These are phyloP conservation scores for Chaetomium fimeti DNA, from an alignment of 495 filamentous ascomycete species.

Conservation along the genomic window DNA sequence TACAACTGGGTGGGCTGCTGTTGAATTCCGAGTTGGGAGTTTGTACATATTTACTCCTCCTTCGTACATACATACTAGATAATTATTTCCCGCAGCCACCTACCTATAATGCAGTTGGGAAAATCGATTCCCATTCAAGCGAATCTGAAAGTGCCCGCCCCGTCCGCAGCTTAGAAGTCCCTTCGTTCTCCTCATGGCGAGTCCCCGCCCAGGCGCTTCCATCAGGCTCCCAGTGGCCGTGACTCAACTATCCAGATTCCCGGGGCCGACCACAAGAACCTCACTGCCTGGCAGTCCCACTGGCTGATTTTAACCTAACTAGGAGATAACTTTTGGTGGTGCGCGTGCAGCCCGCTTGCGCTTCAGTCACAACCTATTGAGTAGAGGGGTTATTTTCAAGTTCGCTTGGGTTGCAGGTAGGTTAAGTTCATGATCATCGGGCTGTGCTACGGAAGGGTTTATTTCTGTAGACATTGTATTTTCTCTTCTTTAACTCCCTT, in stretches of 20 bases:
- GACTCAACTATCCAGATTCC: constrained; percentile 1
- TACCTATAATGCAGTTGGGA: not conserved
- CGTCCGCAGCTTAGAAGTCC: not conserved
- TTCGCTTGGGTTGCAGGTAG: no score
- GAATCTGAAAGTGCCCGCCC: not conserved
- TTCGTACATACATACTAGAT: no score
- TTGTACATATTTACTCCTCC: no score
- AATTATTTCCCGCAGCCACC: no score
- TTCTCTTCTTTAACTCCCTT: not conserved
- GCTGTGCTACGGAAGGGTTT: no score
- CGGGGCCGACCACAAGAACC: not conserved
- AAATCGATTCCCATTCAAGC: not conserved
- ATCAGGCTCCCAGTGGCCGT: constrained; percentile 5
- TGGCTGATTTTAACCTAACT: not conserved
- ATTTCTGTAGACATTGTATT: not conserved
- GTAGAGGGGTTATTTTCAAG: no score
- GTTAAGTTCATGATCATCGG: no score
- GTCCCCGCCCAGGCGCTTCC: not conserved
- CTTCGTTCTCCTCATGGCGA: not conserved
- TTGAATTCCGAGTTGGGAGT: no score
- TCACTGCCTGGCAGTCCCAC: not conserved
- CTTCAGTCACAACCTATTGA: no score
- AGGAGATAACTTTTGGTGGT: not conserved
- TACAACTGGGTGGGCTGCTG: no score
- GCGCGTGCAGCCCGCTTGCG: no score